Base-by-base conservation (phyloP, 257 asterid genomes). In the Solanum tarapatanum region DNA sequence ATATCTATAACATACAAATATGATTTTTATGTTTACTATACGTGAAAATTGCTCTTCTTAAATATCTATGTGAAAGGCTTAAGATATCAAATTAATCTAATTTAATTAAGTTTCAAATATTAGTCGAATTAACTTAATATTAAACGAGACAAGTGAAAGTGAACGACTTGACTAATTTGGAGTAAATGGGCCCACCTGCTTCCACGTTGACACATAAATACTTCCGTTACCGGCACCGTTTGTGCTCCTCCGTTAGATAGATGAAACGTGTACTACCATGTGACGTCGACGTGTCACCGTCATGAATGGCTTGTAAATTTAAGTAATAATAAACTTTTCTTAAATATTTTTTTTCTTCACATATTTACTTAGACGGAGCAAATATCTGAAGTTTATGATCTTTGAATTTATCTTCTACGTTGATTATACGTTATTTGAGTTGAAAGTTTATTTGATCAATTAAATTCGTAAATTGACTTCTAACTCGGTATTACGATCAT, bases 251-350 rank as follows among this genome's bases (percentile, higher is more conserved):
- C 60, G 84, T 85, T 88, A 37, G 48, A 55, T 36, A 3, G 24
- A 84, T 83, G 91, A 85, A 93, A 91, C 90, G 92, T 91, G 93
- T 55, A 32, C 64, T 36, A 16, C 77, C 88, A 88, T 85, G 88
- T 89, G 91, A 88, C 72, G 87, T 79, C 90, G 72, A 90, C 91
- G 91, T 92, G 91, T 88, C 91, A 68, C 89, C 70, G 23, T 88
- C 84, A 1, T 79, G 17, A 16, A 11, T n/a, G 4, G 79, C 37
- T 51, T 32, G 5, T 8, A 23, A 60, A 45, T 60, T 87, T 84
- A 55, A 55, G n/a, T 6, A 55, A 19, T 6, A 55, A 55, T 55
- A 55, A 17, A 45, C 55, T 45, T 45, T 45, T 45, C 55, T 45
- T 45, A 45, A 45, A 45, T 45, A 13, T 4, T 3, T 43, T 43